Percentiles rank a stretch among this genome's conserved stretches.
Conservation (phyloP, 805 yeast genomes). For the Huiozyma sinensis region DNA sequence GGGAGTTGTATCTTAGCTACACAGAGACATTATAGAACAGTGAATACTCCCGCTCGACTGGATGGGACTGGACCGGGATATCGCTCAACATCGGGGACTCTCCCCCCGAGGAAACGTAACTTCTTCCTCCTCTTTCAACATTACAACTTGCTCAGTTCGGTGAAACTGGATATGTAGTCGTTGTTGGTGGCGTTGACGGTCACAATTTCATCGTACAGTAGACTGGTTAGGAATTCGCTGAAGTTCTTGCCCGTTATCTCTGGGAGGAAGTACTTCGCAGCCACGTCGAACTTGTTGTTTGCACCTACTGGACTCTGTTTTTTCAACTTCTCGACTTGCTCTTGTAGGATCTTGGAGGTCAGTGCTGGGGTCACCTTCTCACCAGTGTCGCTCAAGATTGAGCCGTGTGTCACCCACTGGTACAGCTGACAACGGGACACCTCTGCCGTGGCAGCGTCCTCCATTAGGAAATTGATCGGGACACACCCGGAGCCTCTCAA, state of each 20-base stretch:
- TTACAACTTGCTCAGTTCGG: slow-evolving; percentile 1
- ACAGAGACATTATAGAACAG: too few relatives aligned
- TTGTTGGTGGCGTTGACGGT: slow-evolving; percentile 8
- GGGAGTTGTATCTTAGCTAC: too few relatives aligned
- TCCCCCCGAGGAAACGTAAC: too few relatives aligned
- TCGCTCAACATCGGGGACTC: too few relatives aligned
- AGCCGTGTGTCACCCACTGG: slow-evolving; percentile 75
- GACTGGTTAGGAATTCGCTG: slow-evolving; percentile 67
- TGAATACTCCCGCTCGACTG: too few relatives aligned
- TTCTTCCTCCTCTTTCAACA: too few relatives aligned
- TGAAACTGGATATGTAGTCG: slow-evolving; percentile 2
- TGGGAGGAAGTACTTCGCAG: slow-evolving; percentile 60
- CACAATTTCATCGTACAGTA: slow-evolving; percentile 56
- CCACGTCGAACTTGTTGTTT: slow-evolving; percentile 51
- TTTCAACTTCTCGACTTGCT: slow-evolving; percentile 47
- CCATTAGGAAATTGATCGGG: slow-evolving; percentile 78
- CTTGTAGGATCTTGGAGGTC: slow-evolving; percentile 45
- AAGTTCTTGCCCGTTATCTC: slow-evolving; percentile 64
- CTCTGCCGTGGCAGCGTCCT: slow-evolving; percentile 86
- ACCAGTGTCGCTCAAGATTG: slow-evolving; percentile 46
- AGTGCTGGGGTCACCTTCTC: slow-evolving; percentile 48
- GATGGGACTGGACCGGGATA: too few relatives aligned
- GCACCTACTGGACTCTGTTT: slow-evolving; percentile 31
- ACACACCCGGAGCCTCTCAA: slow-evolving; percentile 76
- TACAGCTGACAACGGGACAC: slow-evolving; percentile 73